These are phyloP conservation scores for Yamadazyma pseudoaaseri DNA, from an alignment of 1,139 yeast genomes.

Conservation along the genomic window DNA sequence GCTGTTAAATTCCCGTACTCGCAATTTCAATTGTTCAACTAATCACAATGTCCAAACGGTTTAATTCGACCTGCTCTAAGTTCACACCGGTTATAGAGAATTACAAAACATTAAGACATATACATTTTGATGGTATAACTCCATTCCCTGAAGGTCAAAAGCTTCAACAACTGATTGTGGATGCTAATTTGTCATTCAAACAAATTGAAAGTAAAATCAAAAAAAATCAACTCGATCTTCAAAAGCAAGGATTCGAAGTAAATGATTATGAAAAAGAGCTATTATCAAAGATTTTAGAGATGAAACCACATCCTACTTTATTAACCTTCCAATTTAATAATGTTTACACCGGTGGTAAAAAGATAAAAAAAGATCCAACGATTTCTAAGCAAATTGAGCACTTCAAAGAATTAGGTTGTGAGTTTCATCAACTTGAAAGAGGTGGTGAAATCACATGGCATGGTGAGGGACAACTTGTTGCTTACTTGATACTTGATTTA, in stretches of 20 bases:
- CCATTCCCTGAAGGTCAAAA: constrained; percentile 58
- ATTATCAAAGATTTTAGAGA: constrained; percentile 40
- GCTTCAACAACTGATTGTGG: constrained; percentile 62
- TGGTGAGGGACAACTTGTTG: constrained; percentile 91
- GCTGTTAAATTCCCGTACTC: constrained; percentile 2
- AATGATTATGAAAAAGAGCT: constrained; percentile 48
- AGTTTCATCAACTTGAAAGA: constrained; percentile 71
- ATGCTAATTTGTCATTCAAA: constrained; percentile 64
- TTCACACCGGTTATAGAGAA: constrained; percentile 34
- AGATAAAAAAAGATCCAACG: constrained; percentile 55
- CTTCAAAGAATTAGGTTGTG: constrained; percentile 40
- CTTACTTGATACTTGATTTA: constrained; percentile 79
- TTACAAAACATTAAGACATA: constrained; percentile 51
- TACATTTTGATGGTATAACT: constrained; percentile 57
- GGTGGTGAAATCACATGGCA: constrained; percentile 99
- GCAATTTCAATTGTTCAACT: no score
- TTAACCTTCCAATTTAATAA: constrained; percentile 81
- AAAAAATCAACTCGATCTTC: constrained; percentile 35
- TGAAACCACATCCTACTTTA: constrained; percentile 63
- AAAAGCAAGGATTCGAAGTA: constrained; percentile 38
- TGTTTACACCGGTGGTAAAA: constrained; percentile 86
- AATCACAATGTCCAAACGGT: constrained; percentile 9
- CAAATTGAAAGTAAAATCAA: constrained; percentile 49
- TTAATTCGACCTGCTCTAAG: constrained; percentile 14
- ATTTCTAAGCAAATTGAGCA: constrained; percentile 31